Base-by-base conservation (phyloP, 805 yeast species). In the Danielozyma ontarioensis region DNA sequence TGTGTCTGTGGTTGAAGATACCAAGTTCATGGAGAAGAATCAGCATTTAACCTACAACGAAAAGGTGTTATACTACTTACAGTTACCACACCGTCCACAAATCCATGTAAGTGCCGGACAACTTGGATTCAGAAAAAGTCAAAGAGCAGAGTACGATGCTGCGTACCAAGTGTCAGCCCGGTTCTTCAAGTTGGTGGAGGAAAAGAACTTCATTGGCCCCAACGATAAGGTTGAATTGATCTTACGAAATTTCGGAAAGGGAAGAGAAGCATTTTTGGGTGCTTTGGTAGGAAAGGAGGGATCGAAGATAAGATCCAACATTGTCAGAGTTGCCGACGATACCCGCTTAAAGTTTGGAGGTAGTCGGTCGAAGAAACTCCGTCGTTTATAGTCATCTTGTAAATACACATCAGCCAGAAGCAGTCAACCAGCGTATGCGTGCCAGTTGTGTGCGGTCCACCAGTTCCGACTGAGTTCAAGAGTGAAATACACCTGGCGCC, bases 281-380 rank as follows among this genome's bases (percentile, higher is more conserved):
- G 95, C 95, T 2, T 71, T 90, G 44, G 76, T 76, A 48, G 96
- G 97, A 47, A 84, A 83, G 54, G 97, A 90, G 66, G 97, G 97
- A 33, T 61, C 70, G 27, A 59, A 67, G 21, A 67, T 93, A 25
- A 74, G 86, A 52, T 70, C 72, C n/a, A 68, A 74, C 34, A 73
- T 93, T 25, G 72, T 74, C 22, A 76, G 88, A 49, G 64, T 90
- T 21, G 72, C 83, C 31, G 97, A 90, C 51, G 70, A 73, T 44
- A 87, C 98, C 4, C 75, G 75, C 37, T 71, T 90, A 67, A 83
- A 84, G 60, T 86, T 86, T 51, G 98, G 98, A 70, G 97, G 97
- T 70, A 81, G 76, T 29, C 77, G 93, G 50, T 71, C 95, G 14
- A 94, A 90, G 61, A 77, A 80, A 56, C 70, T 70, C 37, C 82